Conservation (phyloP, 768 basidiomycete species). For the Pleurotus salmoneostramineus region DNA sequence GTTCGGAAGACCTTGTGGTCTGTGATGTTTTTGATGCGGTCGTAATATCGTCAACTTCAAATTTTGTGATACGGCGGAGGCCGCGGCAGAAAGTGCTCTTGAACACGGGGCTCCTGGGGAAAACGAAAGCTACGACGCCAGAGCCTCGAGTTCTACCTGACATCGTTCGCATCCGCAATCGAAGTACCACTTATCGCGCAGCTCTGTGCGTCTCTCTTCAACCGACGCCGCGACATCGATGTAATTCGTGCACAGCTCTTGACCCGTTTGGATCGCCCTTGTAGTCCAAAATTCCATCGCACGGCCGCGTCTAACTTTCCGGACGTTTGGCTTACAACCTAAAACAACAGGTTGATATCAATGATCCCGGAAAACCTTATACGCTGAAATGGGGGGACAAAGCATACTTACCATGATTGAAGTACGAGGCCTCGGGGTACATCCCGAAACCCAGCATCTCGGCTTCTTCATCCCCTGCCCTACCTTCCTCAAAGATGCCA, state of each 20-base stretch:
- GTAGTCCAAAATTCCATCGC: slow-evolving; percentile 43
- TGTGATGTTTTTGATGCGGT: too few relatives aligned
- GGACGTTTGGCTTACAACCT: slow-evolving; percentile 54
- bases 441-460: slow-evolving; percentile 69
- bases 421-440: slow-evolving; percentile 59
- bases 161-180: slow-evolving; percentile 47
- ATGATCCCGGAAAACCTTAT: neutral
- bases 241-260: slow-evolving; percentile 60
- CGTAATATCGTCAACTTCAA: too few relatives aligned
- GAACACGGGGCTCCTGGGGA: too few relatives aligned
- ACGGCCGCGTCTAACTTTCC: slow-evolving; percentile 41
- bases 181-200: slow-evolving; percentile 55
- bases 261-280: slow-evolving; percentile 37
- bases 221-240: slow-evolving; percentile 33
- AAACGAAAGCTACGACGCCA: too few relatives aligned
- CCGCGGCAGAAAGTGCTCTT: too few relatives aligned
- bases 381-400: neutral
- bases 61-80: too few relatives aligned
- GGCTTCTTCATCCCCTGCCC: neutral
- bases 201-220: slow-evolving; percentile 31
- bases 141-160: slow-evolving; percentile 11
- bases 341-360: neutral
- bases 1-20: too few relatives aligned
- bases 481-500: slow-evolving; percentile 54
- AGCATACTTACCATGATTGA: slow-evolving; percentile 55